phyloP scores from a whole-genome alignment of 805 yeast genomes.

The Naumovozyma baii region DNA sequence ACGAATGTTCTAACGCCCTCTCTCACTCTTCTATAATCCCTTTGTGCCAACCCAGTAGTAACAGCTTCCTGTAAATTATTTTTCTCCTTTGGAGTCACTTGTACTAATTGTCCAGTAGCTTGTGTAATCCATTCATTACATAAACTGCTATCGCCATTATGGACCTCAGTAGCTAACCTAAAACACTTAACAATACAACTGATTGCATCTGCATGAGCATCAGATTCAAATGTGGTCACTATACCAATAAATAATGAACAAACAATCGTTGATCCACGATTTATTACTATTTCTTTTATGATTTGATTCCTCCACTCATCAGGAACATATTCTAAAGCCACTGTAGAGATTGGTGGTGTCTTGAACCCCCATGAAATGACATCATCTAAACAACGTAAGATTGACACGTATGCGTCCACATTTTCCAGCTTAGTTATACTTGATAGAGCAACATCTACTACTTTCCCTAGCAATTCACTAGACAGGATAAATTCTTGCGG shows the following conservation, averaged over 20 bases:
- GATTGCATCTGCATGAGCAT: conserved; percentile 62
- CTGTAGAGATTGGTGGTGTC: conserved; percentile 67
- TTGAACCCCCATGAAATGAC: conserved; percentile 76
- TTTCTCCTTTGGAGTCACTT: conserved; percentile 62
- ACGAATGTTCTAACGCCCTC: conserved; percentile 66
- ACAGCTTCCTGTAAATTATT: conserved; percentile 49
- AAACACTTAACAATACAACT: conserved; percentile 61
- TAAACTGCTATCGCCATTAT: conserved; percentile 31
- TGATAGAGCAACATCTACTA: conserved; percentile 47
- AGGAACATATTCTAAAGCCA: conserved; percentile 42
- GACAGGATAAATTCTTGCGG: conserved; percentile 30
- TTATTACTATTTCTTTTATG: conserved; percentile 35
- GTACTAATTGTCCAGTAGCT: conserved; percentile 38
- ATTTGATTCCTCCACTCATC: conserved; percentile 44
- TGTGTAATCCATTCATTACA: conserved; percentile 48
- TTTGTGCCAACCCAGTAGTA: conserved; percentile 50
- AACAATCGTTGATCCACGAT: conserved; percentile 48
- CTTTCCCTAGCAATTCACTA: conserved; percentile 38
- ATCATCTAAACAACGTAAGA: conserved; percentile 72
- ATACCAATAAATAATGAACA: conserved; percentile 52
- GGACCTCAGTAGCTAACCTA: conserved; percentile 41
- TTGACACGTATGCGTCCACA: conserved; percentile 58
- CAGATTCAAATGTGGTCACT: conserved; percentile 59
- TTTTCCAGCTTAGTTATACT: conserved; percentile 49
- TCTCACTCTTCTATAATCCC: conserved; percentile 66